These are phyloP conservation scores for Martensiomyces pterosporus DNA, from an alignment of 192 early-diverging fungal species.

Conservation along the genomic window DNA sequence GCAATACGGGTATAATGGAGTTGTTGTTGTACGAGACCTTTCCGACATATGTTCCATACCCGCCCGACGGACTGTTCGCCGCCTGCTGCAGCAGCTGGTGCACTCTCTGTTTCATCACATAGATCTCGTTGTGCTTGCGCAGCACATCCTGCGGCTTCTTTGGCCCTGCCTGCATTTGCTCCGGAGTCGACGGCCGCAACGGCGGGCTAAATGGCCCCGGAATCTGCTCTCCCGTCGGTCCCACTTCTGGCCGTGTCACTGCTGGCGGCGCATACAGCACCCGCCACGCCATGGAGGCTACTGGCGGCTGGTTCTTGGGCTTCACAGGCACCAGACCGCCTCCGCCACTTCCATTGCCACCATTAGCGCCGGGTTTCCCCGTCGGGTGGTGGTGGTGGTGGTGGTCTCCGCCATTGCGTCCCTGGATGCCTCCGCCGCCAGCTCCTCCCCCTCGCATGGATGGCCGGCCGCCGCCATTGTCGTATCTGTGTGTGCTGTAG, in stretches of 20 bases:
- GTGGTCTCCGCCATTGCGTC: no score
- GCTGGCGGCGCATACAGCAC: constrained; percentile 33
- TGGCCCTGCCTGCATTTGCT: not conserved
- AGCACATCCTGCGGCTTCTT: constrained; percentile 32
- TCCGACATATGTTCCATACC: constrained; percentile 41
- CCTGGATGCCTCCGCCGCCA: no score
- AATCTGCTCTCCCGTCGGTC: constrained; percentile 36
- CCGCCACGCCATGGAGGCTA: constrained; percentile 25
- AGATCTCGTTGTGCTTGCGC: constrained; percentile 40
- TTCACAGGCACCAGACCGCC: constrained; percentile 22
- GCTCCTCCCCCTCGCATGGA: no score
- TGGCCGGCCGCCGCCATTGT: no score
- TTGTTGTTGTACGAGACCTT: constrained; percentile 47
- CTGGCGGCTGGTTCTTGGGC: constrained; percentile 16
- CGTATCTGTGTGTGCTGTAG: no score
- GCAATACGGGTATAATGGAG: constrained; percentile 42
- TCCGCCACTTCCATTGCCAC: not conserved
- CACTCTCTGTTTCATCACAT: constrained; percentile 32
- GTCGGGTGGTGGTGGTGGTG: no score
- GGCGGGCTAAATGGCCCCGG: constrained; percentile 46
- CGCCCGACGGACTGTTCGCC: constrained; percentile 30
- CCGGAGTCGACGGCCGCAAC: constrained; percentile 24
- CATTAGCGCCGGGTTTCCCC: no score
- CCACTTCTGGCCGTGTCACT: constrained; percentile 32
- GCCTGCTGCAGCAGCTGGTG: constrained; percentile 48